Evolutionary conservation across 2,329 filamentous ascomycete species (phyloP).

Genomic region (Colletotrichum acutatum): DNA sequence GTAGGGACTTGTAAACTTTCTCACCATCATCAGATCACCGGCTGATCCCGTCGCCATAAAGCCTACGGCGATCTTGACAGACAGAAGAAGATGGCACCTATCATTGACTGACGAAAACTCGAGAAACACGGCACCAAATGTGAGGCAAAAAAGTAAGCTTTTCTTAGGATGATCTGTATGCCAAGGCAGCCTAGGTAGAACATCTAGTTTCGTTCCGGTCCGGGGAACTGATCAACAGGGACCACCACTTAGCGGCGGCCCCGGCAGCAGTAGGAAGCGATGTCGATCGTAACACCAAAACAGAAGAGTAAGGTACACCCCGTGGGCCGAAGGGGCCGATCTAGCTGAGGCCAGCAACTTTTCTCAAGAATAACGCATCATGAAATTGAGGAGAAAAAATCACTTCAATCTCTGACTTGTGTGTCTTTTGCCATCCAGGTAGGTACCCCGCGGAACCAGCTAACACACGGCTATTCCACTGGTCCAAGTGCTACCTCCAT

Average conservation of each 20-base stretch:
- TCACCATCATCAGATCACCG: too few relatives aligned
- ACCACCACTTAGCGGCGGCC: neutral
- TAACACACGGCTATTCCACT: neutral
- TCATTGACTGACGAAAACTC: too few relatives aligned
- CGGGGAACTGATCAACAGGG: neutral
- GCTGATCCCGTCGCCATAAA: too few relatives aligned
- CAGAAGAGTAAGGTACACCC: neutral
- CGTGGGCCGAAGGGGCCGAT: neutral
- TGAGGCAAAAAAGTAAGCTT: neutral
- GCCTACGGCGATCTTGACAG: too few relatives aligned
- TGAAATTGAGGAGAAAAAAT: too few relatives aligned
- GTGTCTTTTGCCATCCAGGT: too few relatives aligned
- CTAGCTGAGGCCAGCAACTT: neutral
- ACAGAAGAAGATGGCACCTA: too few relatives aligned
- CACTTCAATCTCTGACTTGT: neutral
- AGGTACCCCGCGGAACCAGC: too few relatives aligned
- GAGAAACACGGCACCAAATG: neutral
- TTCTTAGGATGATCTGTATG: neutral
- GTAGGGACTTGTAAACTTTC: too few relatives aligned
- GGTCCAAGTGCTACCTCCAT: neutral
- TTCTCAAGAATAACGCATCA: neutral
- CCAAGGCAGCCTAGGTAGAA: neutral
- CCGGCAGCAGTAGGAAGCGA: neutral
- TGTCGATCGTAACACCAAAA: neutral
- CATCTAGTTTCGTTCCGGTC: neutral